Evolutionary conservation across 352 stramenopile genomes (phyloP).

Genomic region (Pythium aristosporum): DNA sequence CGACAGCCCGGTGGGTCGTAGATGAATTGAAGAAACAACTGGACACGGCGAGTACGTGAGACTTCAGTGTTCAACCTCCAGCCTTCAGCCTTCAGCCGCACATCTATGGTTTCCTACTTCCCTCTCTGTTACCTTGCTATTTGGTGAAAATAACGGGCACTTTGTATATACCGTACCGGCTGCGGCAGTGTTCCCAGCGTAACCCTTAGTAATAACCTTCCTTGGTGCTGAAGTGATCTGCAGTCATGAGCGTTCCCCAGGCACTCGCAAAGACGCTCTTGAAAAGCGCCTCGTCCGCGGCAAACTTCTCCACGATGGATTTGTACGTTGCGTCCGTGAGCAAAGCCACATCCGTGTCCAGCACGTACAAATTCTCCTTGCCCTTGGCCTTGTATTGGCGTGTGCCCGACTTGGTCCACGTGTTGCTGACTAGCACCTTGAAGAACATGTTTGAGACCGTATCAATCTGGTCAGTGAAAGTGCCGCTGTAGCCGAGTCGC

Average conservation of each 20-base stretch:
- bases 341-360: conserved; percentile 1
- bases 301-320: not conserved
- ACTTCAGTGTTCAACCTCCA: too few relatives aligned
- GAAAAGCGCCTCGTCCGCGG: not conserved
- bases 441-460: not conserved
- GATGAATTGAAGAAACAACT: too few relatives aligned
- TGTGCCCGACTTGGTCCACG: not conserved
- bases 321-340: conserved; percentile 2
- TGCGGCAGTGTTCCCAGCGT: too few relatives aligned
- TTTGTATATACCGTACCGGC: too few relatives aligned
- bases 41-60: too few relatives aligned
- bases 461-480: not conserved
- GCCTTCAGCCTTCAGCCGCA: too few relatives aligned
- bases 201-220: not conserved
- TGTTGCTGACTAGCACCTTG: not conserved
- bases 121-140: too few relatives aligned
- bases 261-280: not conserved
- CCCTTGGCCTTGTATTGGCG: not conserved
- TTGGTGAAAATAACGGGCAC: too few relatives aligned
- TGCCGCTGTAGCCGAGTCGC: not conserved
- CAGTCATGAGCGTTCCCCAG: conserved; percentile 1
- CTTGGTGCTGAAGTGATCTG: not conserved
- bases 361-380: not conserved
- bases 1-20: too few relatives aligned
- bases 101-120: too few relatives aligned